phyloP scores from a whole-genome alignment of 208 protist species.

The Trypanosoma theileri region DNA sequence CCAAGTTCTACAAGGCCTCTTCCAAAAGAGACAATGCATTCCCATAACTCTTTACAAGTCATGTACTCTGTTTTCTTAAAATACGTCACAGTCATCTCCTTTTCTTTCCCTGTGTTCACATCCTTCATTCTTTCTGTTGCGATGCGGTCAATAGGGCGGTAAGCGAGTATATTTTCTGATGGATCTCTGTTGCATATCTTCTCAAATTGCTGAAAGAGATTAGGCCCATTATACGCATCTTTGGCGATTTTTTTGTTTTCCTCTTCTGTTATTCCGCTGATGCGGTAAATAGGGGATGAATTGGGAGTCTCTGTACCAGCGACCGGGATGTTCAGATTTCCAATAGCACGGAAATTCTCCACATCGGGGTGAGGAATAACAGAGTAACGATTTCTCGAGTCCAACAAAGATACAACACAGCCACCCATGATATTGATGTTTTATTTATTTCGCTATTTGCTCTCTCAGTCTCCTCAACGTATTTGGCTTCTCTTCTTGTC shows the following conservation, averaged over 20 bases:
- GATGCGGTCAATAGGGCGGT: constrained; percentile 36
- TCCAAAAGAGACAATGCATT: constrained; percentile 40
- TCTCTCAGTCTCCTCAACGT: too few species aligned
- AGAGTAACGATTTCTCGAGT: constrained; percentile 32
- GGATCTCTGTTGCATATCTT: constrained; percentile 18
- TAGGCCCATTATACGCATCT: constrained; percentile 25
- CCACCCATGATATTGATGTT: constrained; percentile 39
- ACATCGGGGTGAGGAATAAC: constrained; percentile 36
- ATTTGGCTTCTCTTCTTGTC: too few species aligned
- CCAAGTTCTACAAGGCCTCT: constrained; percentile 54
- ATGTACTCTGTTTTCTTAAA: constrained; percentile 35
- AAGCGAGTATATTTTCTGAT: constrained; percentile 30
- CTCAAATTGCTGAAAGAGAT: constrained; percentile 30
- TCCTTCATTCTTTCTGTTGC: constrained; percentile 31
- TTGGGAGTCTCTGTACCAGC: constrained; percentile 32
- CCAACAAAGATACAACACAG: constrained; percentile 46
- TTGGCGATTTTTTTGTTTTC: constrained; percentile 24
- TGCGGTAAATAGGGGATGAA: constrained; percentile 49
- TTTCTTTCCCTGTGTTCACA: constrained; percentile 30
- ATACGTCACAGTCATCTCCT: constrained; percentile 47
- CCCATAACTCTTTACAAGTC: constrained; percentile 39
- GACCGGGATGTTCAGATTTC: constrained; percentile 27
- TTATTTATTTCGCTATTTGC: not conserved
- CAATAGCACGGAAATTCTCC: constrained; percentile 30
- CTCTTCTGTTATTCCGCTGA: constrained; percentile 30